Evolutionary conservation across 495 filamentous ascomycete genomes (phyloP).

Genomic region (Lepraria neglecta): DNA sequence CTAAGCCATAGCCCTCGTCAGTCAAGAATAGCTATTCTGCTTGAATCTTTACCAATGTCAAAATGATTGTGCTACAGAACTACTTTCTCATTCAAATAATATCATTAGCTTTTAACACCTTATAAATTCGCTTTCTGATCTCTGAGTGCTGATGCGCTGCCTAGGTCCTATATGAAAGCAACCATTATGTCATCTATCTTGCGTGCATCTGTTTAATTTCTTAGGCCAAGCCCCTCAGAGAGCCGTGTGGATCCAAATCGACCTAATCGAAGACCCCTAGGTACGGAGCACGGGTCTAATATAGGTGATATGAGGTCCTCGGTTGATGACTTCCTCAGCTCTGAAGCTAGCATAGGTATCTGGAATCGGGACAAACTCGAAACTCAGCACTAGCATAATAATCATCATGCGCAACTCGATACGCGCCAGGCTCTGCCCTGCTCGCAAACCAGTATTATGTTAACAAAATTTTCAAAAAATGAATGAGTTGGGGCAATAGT

Average conservation of each 20-base stretch:
- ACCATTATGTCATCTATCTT: not conserved
- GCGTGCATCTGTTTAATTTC: not conserved
- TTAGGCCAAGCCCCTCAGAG: too few species aligned
- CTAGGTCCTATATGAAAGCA: not conserved
- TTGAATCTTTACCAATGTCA: too few species aligned
- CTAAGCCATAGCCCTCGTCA: not conserved
- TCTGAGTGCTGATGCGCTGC: not conserved
- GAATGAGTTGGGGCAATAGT: too few species aligned
- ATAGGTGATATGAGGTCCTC: slow-evolving; percentile 1
- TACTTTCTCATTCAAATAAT: not conserved
- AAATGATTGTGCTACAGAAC: not conserved
- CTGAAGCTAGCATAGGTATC: slow-evolving; percentile 2
- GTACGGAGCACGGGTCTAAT: not conserved
- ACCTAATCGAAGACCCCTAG: not conserved
- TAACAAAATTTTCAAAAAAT: not conserved
- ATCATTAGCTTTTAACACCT: not conserved
- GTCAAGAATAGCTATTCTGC: not conserved
- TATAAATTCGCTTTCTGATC: not conserved
- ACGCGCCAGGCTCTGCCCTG: not conserved
- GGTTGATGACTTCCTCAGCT: slow-evolving; percentile 7
- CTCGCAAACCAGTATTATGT: not conserved
- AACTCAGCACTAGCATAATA: not conserved
- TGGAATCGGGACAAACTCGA: not conserved
- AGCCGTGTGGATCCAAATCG: not conserved
- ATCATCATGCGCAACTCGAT: slow-evolving; percentile 8